Evolutionary conservation across 768 basidiomycete species (phyloP).

Genomic region (Flagelloscypha sp.): DNA sequence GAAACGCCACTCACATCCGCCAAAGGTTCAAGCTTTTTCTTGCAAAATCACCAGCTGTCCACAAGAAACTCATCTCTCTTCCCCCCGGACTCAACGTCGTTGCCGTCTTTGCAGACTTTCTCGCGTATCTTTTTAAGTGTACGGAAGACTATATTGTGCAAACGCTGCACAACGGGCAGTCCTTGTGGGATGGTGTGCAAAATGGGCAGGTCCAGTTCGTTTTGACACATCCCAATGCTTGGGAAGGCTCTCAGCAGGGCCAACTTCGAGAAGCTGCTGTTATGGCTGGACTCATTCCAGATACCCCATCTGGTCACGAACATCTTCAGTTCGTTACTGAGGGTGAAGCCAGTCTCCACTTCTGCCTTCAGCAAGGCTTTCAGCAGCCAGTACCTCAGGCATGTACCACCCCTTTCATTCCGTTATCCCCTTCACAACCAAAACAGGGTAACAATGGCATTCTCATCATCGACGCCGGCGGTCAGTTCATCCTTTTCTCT

Average conservation of each 20-base stretch:
- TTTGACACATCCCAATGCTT: slow-evolving; percentile 57
- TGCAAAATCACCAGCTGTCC: slow-evolving; percentile 22
- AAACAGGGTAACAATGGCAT: slow-evolving; percentile 26
- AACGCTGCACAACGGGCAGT: slow-evolving; percentile 32
- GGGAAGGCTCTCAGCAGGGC: slow-evolving; percentile 53
- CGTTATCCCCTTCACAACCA: not conserved
- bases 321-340: slow-evolving; percentile 54
- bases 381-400: slow-evolving; percentile 28
- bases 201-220: slow-evolving; percentile 40
- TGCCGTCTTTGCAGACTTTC: slow-evolving; percentile 39
- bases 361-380: slow-evolving; percentile 42
- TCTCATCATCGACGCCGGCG: slow-evolving; percentile 45
- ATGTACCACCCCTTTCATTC: slow-evolving; percentile 5
- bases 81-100: slow-evolving; percentile 32
- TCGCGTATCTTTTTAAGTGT: slow-evolving; percentile 37
- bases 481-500: no score
- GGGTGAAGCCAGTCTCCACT: slow-evolving; percentile 56
- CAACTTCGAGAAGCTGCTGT: slow-evolving; percentile 48
- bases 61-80: slow-evolving; percentile 25
- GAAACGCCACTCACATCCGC: not conserved
- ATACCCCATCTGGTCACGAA: slow-evolving; percentile 26
- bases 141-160: slow-evolving; percentile 39
- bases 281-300: slow-evolving; percentile 40
- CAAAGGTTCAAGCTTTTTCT: slow-evolving; percentile 37
- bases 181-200: slow-evolving; percentile 38